Evolutionary conservation across 208 protist genomes (phyloP), one percentile per base, ranked within the genome.

Genomic region (Balamuthia mandrillaris): DNA sequence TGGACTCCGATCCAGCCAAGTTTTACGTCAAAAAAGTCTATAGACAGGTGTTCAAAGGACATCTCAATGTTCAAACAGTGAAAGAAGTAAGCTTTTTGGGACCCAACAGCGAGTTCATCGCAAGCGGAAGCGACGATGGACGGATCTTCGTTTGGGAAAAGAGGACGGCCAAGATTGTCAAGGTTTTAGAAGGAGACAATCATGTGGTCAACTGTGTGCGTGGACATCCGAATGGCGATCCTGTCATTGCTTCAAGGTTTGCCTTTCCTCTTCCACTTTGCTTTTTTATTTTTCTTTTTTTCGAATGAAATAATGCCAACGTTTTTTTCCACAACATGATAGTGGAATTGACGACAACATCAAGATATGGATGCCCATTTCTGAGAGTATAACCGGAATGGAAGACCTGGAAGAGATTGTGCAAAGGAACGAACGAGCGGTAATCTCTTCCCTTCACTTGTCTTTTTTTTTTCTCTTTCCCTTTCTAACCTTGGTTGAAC

Each of bases 41-140:
- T 27, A 24, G 35, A 6, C 35, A 31, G 16, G 27, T 41, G n/a
- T 74, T 21, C 27, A 74, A 74, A 35, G 72, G 72, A 42, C 72
- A 81, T 31, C 49, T 54, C 12, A 81, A 81, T 39, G 41, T 60
- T 27, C 47, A 35, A 18, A 81, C 72, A 42, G 45, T 81, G 35
- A 81, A 81, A 35, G 72, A 81, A 39, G 33, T 81, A 33, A 61
- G 61, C 33, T 81, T 52, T 35, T 61, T 81, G 24, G 72, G 72
- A 7, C 72, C 72, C 10, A 12, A 61, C 6, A 24, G 21, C 52
- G 21, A 81, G 72, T 81, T 37, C 52, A 44, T 81, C 37, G 7
- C 45, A 31, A 45, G 31, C 16, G 66, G 72, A 10, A 81, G 72
- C 72, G 72, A 81, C 16, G 41, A 60, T n/a, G 72, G 72, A 21